Conservation (phyloP, 352 stramenopile species). For the Elongisporangium prolatum region DNA sequence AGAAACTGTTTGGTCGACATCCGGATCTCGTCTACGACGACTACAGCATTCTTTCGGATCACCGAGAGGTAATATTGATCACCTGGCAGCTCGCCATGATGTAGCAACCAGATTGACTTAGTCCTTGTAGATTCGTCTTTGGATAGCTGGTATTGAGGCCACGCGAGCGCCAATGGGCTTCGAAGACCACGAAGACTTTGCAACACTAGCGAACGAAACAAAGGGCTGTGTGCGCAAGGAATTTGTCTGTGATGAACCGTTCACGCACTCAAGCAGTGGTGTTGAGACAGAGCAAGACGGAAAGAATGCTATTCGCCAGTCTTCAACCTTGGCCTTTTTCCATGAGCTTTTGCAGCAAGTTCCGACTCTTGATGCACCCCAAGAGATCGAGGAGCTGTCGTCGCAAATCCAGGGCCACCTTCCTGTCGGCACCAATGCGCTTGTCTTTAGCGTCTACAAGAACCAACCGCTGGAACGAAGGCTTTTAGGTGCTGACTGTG, state of each 20-base stretch:
- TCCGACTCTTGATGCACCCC: background rate
- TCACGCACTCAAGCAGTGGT: background rate
- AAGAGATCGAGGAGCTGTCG: background rate
- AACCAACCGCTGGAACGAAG: background rate
- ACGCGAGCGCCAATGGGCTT: background rate
- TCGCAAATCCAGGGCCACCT: background rate
- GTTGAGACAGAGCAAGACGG: background rate
- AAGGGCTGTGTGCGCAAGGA: slow-evolving; percentile 50
- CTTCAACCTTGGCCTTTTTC: background rate
- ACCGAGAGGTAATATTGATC: slow-evolving; percentile 46
- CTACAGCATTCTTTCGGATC: slow-evolving; percentile 74
- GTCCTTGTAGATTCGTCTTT: slow-evolving; percentile 39
- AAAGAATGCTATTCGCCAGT: background rate
- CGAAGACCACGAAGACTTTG: slow-evolving; percentile 10
- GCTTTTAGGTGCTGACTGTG: background rate
- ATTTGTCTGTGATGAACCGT: slow-evolving; percentile 7
- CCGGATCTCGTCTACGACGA: slow-evolving; percentile 79
- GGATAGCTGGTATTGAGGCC: slow-evolving; percentile 14
- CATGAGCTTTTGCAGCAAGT: background rate
- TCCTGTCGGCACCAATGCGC: background rate
- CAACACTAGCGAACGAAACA: slow-evolving; percentile 22
- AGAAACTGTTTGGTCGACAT: slow-evolving; percentile 39
- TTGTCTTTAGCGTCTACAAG: background rate
- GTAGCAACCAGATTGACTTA: slow-evolving; percentile 7
- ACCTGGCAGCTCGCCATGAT: background rate